A percentile compares a stretch with the other conserved stretches of the same genome.
phyloP scores from a whole-genome alignment of 75 land plant species.

The Cunninghamia lanceolata region DNA sequence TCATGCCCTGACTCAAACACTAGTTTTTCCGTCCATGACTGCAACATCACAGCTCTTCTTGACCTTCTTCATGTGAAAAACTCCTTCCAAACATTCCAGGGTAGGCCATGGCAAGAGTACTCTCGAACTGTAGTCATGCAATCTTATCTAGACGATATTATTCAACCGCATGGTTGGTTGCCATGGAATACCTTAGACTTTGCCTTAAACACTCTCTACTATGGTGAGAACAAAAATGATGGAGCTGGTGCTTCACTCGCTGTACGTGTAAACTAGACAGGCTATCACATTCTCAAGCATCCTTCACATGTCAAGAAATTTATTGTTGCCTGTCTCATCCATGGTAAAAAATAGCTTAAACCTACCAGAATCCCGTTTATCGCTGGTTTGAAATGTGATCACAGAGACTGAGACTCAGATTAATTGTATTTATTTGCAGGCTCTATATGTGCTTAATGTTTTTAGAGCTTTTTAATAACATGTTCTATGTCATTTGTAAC shows the following conservation, averaged over 20 bases:
- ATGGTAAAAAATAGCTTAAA: conserved; percentile 6
- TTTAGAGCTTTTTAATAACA: no score
- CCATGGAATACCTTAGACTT: conserved; percentile 35
- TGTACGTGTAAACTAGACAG: conserved; percentile 18
- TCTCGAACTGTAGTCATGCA: conserved; percentile 27
- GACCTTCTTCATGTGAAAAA: not conserved
- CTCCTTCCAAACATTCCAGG: conserved; percentile 21
- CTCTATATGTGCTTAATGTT: no score
- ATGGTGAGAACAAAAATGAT: conserved; percentile 25
- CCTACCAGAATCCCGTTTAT: conserved; percentile 1
- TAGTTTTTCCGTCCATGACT: conserved; percentile 26
- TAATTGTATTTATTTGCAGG: no score
- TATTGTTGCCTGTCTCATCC: conserved; percentile 16
- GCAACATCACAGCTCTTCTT: conserved; percentile 9
- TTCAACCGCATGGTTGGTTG: conserved; percentile 35
- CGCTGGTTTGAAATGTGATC: not conserved
- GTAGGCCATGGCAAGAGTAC: conserved; percentile 39
- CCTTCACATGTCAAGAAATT: conserved; percentile 7
- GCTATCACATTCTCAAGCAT: not conserved
- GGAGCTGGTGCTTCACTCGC: conserved; percentile 24
- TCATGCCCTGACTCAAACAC: conserved; percentile 18
- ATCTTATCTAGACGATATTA: conserved; percentile 12
- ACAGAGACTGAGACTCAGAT: no score
- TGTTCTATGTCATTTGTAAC: no score
- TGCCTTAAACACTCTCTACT: conserved; percentile 38